phyloP scores from a whole-genome alignment of 129 eudicot genomes.

The Ambrosia artemisiifolia region DNA sequence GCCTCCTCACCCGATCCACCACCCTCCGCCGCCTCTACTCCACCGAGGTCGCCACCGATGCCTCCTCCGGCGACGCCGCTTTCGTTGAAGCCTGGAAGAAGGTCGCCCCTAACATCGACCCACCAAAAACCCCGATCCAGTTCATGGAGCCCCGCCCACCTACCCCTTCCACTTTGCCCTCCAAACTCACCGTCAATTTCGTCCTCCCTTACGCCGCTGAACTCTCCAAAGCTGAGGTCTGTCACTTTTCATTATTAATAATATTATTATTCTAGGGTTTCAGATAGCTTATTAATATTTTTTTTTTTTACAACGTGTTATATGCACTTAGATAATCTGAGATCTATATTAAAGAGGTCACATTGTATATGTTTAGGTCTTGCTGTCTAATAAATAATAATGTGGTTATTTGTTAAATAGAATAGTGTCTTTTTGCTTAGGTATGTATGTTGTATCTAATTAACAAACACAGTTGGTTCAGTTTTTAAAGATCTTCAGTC shows the following conservation, averaged over 20 bases:
- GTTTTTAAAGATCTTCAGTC: not conserved
- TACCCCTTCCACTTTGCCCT: conserved; percentile 60
- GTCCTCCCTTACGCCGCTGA: conserved; percentile 64
- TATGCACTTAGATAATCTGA: not conserved
- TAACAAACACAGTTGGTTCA: not conserved
- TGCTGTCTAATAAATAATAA: not conserved
- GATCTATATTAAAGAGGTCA: not conserved
- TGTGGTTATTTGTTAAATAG: not conserved
- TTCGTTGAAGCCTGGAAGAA: conserved; percentile 72
- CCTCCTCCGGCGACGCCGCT: conserved; percentile 36
- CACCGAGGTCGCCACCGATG: conserved; percentile 46
- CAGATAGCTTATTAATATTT: not conserved
- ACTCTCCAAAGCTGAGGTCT: conserved; percentile 56
- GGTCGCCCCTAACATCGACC: conserved; percentile 59
- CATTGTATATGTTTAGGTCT: not conserved
- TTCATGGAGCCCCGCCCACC: conserved; percentile 65
- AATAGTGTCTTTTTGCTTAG: not conserved
- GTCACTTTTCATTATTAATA: not conserved
- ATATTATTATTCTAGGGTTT: conserved; percentile 8
- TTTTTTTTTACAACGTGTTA: not conserved
- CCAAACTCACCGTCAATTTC: conserved; percentile 76
- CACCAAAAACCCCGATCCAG: conserved; percentile 70
- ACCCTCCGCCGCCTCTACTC: conserved; percentile 39
- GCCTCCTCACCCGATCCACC: conserved; percentile 45
- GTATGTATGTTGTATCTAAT: not conserved